Conservation (phyloP, 2,329 filamentous ascomycete genomes). For the Trichoderma arundinaceum region DNA sequence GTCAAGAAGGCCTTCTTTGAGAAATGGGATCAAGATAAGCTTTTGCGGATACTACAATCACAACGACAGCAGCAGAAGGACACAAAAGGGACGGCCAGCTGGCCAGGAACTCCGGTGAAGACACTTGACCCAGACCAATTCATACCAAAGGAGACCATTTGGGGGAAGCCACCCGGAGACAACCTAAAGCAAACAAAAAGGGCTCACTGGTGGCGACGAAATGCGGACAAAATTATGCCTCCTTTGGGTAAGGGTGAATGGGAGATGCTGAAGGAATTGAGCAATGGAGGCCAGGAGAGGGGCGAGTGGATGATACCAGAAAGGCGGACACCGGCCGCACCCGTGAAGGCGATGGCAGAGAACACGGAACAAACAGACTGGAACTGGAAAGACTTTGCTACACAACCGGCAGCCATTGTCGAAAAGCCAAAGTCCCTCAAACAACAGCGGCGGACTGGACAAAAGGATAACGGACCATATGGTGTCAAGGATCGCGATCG, state of each 20-base stretch:
- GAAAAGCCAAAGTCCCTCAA: conserved; percentile 47
- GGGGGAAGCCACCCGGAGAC: conserved; percentile 53
- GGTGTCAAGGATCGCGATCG: conserved; percentile 42
- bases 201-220: conserved; percentile 55
- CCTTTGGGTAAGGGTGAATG: conserved; percentile 61
- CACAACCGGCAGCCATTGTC: conserved; percentile 46
- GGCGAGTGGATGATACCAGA: conserved; percentile 48
- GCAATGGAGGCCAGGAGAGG: conserved; percentile 47
- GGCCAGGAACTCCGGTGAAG: conserved; percentile 38
- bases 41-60: conserved; percentile 49
- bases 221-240: conserved; percentile 56
- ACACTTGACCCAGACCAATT: conserved; percentile 43
- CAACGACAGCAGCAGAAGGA: conserved; percentile 47
- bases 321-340: conserved; percentile 38
- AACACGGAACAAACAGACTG: conserved; percentile 36
- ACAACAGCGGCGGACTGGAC: conserved; percentile 45
- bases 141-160: conserved; percentile 54
- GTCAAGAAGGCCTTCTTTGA: conserved; percentile 48
- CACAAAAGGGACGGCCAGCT: conserved; percentile 37
- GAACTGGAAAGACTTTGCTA: conserved; percentile 53
- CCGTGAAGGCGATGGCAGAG: background rate
- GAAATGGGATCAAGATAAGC: conserved; percentile 56
- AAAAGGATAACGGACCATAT: conserved; percentile 48
- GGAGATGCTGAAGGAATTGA: conserved; percentile 58
- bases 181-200: conserved; percentile 51